These are phyloP conservation scores for Buxus sempervirens DNA, from an alignment of 164 flowering plant species.

Conservation along the genomic window DNA sequence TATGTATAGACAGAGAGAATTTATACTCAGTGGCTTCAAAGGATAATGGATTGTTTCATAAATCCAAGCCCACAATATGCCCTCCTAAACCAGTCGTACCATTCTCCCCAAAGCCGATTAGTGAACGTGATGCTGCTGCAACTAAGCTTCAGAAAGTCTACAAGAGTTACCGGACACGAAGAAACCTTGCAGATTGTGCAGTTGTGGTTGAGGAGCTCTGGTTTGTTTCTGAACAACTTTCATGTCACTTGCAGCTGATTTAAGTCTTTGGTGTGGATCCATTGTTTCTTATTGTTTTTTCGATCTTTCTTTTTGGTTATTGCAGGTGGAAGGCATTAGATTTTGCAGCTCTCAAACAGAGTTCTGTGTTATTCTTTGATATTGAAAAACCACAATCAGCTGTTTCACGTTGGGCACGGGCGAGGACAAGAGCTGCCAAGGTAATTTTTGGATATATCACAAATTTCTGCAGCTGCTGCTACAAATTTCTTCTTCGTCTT, in stretches of 20 bases:
- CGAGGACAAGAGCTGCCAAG: slow-evolving; percentile 46
- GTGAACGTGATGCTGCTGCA: slow-evolving; percentile 60
- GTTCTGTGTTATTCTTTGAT: slow-evolving; percentile 52
- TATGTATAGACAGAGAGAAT: slow-evolving; percentile 4
- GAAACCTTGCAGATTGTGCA: slow-evolving; percentile 77
- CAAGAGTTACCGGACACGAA: slow-evolving; percentile 67
- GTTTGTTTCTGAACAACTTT: slow-evolving; percentile 27
- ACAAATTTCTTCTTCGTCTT: too few relatives aligned
- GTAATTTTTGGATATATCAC: slow-evolving; percentile 14
- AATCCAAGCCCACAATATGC: background rate
- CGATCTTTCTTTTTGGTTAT: background rate
- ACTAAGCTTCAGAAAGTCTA: slow-evolving; percentile 64
- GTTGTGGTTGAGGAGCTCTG: slow-evolving; percentile 71
- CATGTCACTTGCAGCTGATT: background rate
- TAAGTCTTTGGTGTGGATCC: background rate
- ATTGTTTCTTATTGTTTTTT: slow-evolving; percentile 5
- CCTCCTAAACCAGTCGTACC: slow-evolving; percentile 11
- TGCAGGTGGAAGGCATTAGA: slow-evolving; percentile 75
- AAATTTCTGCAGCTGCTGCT: too few relatives aligned
- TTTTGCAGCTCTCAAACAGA: slow-evolving; percentile 43
- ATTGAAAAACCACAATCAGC: slow-evolving; percentile 48
- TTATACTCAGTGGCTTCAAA: background rate
- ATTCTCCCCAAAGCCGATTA: slow-evolving; percentile 28
- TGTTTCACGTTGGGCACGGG: slow-evolving; percentile 55
- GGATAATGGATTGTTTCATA: background rate